Base-by-base conservation (phyloP, 805 yeast genomes). In the Candida nanaspora region DNA sequence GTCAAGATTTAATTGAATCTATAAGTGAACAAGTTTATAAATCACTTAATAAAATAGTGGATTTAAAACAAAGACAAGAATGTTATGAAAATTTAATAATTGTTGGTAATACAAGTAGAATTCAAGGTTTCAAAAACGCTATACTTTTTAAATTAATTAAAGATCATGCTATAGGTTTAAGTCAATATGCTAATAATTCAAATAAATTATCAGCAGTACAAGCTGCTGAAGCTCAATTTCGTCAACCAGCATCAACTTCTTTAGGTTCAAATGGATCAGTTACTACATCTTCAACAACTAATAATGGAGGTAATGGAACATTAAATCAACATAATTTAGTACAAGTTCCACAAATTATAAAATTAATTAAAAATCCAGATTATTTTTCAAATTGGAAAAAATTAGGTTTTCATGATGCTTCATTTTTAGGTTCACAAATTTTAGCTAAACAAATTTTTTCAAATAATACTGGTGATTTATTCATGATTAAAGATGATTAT, bases 331-430 rank as follows among this genome's bases (percentile, higher is more conserved):
- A 5, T 6, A 16, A 13, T 16, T 25, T 23, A 16, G 3, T 28
- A 20, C 98, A 91, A 63, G 88, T 82, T 2, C 98, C 97, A 19
- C 78, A 80, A n/a, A 68, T 79, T 13, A 73, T 89, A 41, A 78
- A 74, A 48, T 56, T 78, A 38, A 78, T 80, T 21, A 81, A 82
- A 52, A 73, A 78, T 59, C 94, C 96, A 0, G 98, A 91, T 41
- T 89, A 91, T 61, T 91, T 91, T 63, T 86, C 95, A 1, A 95
- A 86, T 49, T 91, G 97, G 97, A 89, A 89, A 63, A 78, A 77
- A 58, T 62, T 63, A 30, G 88, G 91, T 1, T 81, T 82, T 74
- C 80, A 82, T 43, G 88, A 86, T 49, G 76, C 82, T 26, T 71
- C 78, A 43, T 86, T 89, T 55, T 65, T 89, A 46, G 98, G 98